A percentile compares a stretch with the other conserved stretches of the same genome.
Conservation (phyloP, 202 grass and related monocot species). For the Zizania palustris region DNA sequence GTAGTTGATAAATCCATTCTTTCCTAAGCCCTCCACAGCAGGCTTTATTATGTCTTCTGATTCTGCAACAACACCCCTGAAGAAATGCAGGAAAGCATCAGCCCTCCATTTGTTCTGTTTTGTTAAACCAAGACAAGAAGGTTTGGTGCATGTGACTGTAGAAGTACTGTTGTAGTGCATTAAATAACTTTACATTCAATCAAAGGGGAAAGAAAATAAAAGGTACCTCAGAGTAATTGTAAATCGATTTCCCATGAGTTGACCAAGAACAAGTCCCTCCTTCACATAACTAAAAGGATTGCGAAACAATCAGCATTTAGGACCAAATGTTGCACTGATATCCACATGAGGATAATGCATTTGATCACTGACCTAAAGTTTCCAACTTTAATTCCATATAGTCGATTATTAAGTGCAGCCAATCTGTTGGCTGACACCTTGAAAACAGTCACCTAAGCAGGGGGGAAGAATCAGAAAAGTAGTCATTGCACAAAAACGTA, state of each 20-base stretch:
- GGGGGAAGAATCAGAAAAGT: slow-evolving; percentile 29
- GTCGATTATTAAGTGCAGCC: slow-evolving; percentile 79
- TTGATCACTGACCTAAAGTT: slow-evolving; percentile 70
- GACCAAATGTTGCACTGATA: slow-evolving; percentile 36
- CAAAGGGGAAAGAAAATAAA: slow-evolving; percentile 10
- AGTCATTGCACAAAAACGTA: slow-evolving; percentile 10
- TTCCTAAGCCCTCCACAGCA: slow-evolving; percentile 72
- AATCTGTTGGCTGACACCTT: slow-evolving; percentile 83
- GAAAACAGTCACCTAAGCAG: slow-evolving; percentile 86
- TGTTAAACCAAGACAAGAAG: slow-evolving; percentile 31
- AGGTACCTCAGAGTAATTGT: slow-evolving; percentile 91
- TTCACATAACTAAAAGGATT: slow-evolving; percentile 77
- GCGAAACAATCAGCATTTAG: slow-evolving; percentile 24
- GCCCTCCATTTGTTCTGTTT: slow-evolving; percentile 28
- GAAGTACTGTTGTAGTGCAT: neutral
- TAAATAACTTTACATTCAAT: slow-evolving; percentile 8
- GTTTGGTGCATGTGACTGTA: slow-evolving; percentile 16
- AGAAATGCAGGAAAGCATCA: slow-evolving; percentile 53
- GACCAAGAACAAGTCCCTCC: slow-evolving; percentile 93
- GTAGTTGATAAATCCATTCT: slow-evolving; percentile 94
- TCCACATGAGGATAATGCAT: slow-evolving; percentile 32
- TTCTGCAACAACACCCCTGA: slow-evolving; percentile 74
- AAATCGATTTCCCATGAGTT: slow-evolving; percentile 85
- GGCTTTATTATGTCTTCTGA: slow-evolving; percentile 77
- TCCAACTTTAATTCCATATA: slow-evolving; percentile 94